phyloP scores from a whole-genome alignment of 352 stramenopile species.

The Phytophthora capsici region DNA sequence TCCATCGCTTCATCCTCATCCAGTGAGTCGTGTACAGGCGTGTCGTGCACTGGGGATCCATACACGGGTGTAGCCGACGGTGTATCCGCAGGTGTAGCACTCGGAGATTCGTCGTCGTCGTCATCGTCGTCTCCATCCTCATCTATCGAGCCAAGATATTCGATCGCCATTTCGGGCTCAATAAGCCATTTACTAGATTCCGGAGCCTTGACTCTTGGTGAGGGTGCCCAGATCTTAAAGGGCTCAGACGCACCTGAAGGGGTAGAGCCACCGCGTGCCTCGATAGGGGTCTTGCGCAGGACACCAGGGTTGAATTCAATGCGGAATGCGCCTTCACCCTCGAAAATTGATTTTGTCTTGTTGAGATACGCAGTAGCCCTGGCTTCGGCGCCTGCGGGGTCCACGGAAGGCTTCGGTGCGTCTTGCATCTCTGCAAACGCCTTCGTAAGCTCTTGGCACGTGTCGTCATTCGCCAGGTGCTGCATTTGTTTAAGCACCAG shows the following conservation, averaged over 20 bases:
- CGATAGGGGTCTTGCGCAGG: constrained; percentile 75
- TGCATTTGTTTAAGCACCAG: constrained; percentile 91
- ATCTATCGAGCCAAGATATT: constrained; percentile 85
- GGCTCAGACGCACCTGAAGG: constrained; percentile 43
- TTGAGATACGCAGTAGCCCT: constrained; percentile 60
- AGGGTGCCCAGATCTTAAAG: constrained; percentile 88
- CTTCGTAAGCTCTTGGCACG: constrained; percentile 80
- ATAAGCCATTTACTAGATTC: constrained; percentile 87
- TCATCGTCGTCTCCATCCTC: constrained; percentile 75
- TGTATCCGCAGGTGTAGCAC: constrained; percentile 68
- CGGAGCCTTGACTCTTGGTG: constrained; percentile 69
- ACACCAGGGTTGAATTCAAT: constrained; percentile 86
- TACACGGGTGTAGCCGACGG: constrained; percentile 74
- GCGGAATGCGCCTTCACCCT: constrained; percentile 85
- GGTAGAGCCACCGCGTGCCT: constrained; percentile 51
- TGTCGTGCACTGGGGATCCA: constrained; percentile 63
- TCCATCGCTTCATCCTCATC: constrained; percentile 52
- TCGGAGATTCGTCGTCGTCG: constrained; percentile 76
- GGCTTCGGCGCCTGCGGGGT: constrained; percentile 39
- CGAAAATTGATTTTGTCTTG: constrained; percentile 83
- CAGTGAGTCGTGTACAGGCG: constrained; percentile 44
- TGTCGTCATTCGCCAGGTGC: constrained; percentile 81
- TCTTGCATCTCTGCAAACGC: constrained; percentile 66
- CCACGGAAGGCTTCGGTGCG: constrained; percentile 33
- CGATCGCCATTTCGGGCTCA: constrained; percentile 75